phyloP scores from a whole-genome alignment of 2,329 filamentous ascomycete species.

The Venturia oleaginea region DNA sequence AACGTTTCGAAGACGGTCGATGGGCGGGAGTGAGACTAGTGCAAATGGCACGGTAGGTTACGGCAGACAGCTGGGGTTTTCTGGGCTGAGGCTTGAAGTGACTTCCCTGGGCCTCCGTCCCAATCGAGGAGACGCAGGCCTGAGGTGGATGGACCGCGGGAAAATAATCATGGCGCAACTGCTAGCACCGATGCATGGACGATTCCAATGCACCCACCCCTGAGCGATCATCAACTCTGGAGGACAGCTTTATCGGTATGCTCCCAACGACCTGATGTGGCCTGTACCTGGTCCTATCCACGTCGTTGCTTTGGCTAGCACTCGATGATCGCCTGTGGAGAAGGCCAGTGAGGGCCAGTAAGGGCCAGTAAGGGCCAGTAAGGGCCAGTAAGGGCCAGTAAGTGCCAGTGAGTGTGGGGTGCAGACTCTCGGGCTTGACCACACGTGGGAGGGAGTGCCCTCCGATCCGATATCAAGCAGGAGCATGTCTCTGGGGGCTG shows the following conservation, averaged over 20 bases:
- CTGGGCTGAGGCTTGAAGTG: background rate
- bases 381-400: no score
- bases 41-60: background rate
- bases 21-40: background rate
- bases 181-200: background rate
- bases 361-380: no score
- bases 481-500: no score
- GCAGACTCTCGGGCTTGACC: background rate
- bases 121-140: background rate
- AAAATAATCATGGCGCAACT: background rate
- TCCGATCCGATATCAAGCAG: background rate
- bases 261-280: background rate
- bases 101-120: background rate
- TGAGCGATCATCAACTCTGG: background rate
- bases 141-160: background rate
- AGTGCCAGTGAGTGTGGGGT: constrained; percentile 4
- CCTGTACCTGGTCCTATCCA: background rate
- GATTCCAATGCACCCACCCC: background rate
- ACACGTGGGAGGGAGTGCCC: background rate
- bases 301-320: background rate
- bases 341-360: no score
- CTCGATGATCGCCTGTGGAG: no score
- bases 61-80: background rate
- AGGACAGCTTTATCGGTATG: background rate
- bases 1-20: background rate